Base-by-base conservation (phyloP, 495 filamentous ascomycete species). In the Filosporella fistucella region DNA sequence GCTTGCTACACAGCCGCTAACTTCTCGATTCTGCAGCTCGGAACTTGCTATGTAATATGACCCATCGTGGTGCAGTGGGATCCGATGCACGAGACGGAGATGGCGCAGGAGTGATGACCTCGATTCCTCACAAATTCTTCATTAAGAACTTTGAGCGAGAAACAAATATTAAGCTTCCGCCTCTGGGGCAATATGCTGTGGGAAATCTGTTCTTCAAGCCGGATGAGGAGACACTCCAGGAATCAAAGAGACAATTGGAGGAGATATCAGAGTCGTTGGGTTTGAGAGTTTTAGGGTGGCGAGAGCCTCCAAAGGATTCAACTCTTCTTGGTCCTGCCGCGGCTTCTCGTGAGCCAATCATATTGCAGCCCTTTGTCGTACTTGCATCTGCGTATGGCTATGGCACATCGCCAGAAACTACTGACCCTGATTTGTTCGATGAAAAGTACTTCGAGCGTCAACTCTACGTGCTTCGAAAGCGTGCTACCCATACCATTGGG, bases 161-260 rank as follows among this genome's bases (percentile, higher is more conserved):
- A 68, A 84, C 85, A 57, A 87, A 84, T 48, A 80, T 93, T 51
- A 82, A 85, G 58, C 78, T 99, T 32, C 93, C 93, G 38, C 84
- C 87, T 21, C 72, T 83, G 56, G 93, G 93, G 52, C 87, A 97
- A 69, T 99, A 99, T 75, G 93, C 93, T 29, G 91, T 89, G 60
- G 93, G 93, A 35, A 99, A 99, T 65, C 68, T 99, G 42, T 99
- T 99, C 72, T 97, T 99, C 77, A 97, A 96, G 72, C 94, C 93
- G 29, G 88, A 96, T 56, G 77, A 83, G 54, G 90, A 95, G 57
- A 81, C 87, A 18, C 68, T 96, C 55, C 82, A 89, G 57, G 85
- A 93, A 60, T 96, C 90, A 46, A 90, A 89, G 57, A 76, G 74
- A 55, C 84, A 79, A 51, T 95, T 99, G 71, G 88, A 94, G 76